Conservation (phyloP, 192 early-diverging fungal species). For the Pilobolus umbonatus region DNA sequence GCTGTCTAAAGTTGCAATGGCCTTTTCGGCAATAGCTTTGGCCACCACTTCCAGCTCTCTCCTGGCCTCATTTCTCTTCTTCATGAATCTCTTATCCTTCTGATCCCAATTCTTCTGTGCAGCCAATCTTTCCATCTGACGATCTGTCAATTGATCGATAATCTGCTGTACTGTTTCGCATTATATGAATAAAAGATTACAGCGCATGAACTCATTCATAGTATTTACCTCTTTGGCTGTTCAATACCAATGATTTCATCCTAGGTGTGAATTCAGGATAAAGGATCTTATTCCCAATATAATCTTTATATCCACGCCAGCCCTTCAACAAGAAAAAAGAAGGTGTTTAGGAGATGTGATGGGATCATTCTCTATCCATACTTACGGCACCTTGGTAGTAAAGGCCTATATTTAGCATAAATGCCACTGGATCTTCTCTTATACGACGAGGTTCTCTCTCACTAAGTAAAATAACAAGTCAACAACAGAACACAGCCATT, state of each 20-base stretch:
- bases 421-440: constrained; percentile 66
- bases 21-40: constrained; percentile 50
- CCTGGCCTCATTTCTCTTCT: constrained; percentile 25
- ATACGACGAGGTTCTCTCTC: constrained; percentile 49
- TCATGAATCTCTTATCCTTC: background rate
- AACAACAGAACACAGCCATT: too few species aligned
- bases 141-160: constrained; percentile 24
- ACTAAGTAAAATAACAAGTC: too few species aligned
- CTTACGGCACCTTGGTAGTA: constrained; percentile 57
- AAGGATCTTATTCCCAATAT: constrained; percentile 64
- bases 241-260: constrained; percentile 57
- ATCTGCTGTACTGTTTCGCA: constrained; percentile 24
- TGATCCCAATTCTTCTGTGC: constrained; percentile 21
- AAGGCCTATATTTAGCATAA: constrained; percentile 53
- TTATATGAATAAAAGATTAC: background rate
- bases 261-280: constrained; percentile 64
- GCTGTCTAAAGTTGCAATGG: constrained; percentile 61
- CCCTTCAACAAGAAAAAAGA: constrained; percentile 44
- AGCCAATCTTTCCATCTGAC: constrained; percentile 30
- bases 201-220: background rate
- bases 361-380: too few species aligned
- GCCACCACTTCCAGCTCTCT: constrained; percentile 49
- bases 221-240: constrained; percentile 51
- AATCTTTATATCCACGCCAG: constrained; percentile 74
- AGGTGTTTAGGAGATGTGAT: too few species aligned